Conservation (phyloP, 2,329 filamentous ascomycete genomes). For the Penicillium sp. region DNA sequence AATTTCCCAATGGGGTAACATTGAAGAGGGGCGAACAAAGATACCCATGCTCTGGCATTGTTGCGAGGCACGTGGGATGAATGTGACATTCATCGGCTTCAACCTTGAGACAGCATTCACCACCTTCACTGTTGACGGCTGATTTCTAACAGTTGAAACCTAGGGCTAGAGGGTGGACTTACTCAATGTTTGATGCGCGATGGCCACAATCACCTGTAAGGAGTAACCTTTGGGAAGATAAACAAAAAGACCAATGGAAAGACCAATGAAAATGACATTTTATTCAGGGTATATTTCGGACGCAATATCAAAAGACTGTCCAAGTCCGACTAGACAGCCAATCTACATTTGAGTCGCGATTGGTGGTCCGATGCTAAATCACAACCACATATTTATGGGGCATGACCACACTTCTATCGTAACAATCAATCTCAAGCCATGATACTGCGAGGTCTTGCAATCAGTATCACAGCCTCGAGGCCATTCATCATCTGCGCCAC, state of each 20-base stretch:
- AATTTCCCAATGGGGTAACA: constrained; percentile 21
- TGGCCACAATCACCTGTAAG: background rate
- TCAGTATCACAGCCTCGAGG: background rate
- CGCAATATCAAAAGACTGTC: background rate
- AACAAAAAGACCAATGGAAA: background rate
- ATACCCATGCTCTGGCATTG: constrained; percentile 20
- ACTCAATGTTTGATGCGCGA: background rate
- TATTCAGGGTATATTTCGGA: constrained; percentile 20
- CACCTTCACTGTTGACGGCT: background rate
- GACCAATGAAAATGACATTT: constrained; percentile 7
- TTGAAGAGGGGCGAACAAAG: constrained; percentile 25
- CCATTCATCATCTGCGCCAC: constrained; percentile 5
- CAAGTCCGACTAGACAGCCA: background rate
- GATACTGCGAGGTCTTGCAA: background rate
- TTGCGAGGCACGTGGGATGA: constrained; percentile 10
- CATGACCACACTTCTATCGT: constrained; percentile 1
- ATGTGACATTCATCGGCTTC: background rate
- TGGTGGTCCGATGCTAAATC: constrained; percentile 5
- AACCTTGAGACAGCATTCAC: background rate
- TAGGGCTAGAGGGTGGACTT: background rate
- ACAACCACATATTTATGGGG: constrained; percentile 5
- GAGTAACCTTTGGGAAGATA: background rate
- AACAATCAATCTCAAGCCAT: background rate
- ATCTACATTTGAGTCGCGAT: constrained; percentile 3
- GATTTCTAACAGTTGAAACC: background rate